A percentile compares a stretch with the other conserved stretches of the same genome.
These are phyloP conservation scores for Neofusicoccum parvum DNA, from an alignment of 2,329 filamentous ascomycete genomes.

Conservation along the genomic window DNA sequence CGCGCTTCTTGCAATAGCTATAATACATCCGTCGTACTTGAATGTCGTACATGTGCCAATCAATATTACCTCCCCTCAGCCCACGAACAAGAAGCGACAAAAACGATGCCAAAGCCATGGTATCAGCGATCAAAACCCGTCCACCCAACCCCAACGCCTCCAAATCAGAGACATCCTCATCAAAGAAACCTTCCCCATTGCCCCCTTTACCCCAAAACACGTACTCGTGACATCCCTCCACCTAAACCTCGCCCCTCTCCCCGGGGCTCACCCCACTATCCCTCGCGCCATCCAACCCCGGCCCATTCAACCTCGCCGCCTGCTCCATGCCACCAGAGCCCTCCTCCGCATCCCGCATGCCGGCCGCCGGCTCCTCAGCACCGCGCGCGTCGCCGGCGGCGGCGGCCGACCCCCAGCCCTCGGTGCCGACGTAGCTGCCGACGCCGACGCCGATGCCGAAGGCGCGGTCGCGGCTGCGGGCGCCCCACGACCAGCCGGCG, in stretches of 20 bases:
- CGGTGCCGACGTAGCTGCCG: conserved; percentile 49
- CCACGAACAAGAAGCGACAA: too few relatives aligned
- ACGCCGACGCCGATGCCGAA: conserved; percentile 74
- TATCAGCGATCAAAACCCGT: too few relatives aligned
- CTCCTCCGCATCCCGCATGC: background rate
- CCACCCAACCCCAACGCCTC: too few relatives aligned
- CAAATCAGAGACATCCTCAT: too few relatives aligned
- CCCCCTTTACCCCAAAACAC: background rate
- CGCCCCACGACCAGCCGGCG: conserved; percentile 87
- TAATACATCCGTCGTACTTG: too few relatives aligned
- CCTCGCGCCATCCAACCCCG: conserved; percentile 7
- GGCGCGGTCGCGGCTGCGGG: conserved; percentile 69
- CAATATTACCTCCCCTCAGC: too few relatives aligned
- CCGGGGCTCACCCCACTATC: background rate
- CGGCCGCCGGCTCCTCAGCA: background rate
- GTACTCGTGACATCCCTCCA: background rate
- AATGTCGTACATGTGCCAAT: too few relatives aligned
- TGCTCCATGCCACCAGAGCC: background rate
- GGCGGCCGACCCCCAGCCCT: conserved; percentile 42
- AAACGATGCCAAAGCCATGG: too few relatives aligned
- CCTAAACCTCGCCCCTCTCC: too few relatives aligned
- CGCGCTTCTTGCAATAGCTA: too few relatives aligned
- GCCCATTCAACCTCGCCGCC: background rate
- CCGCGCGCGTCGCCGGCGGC: too few relatives aligned
- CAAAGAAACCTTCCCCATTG: background rate